Base-by-base conservation (phyloP, 2,329 filamentous ascomycete species). In the Colletotrichum nymphaeae region DNA sequence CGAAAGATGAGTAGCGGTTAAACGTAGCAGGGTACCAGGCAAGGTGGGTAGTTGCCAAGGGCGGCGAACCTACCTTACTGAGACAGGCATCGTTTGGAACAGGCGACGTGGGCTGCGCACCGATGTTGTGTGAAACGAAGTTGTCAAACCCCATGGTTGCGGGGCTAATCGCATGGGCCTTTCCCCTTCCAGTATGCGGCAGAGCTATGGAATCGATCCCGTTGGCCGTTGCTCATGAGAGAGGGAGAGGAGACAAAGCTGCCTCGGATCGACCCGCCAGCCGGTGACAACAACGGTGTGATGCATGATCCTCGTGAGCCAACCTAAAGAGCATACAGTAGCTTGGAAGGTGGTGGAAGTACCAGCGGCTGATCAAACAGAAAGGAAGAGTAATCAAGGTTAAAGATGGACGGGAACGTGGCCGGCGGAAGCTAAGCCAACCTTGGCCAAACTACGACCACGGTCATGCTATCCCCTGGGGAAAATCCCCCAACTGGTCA, bases 51-150 rank as follows among this genome's bases (percentile, higher is more conserved):
- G 55, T 53, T 49, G 49, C 8, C 46, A 37, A 22, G 63, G 22
- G 9, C 59, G 16, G 26, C 35, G 42, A n/a, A 49, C 19, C 55
- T 24, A 32, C 30, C 30, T 32, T 32, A 24, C 22, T 52, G 49
- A 67, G 56, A 67, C 67, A 63, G 57, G 49, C 56, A 4, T 57
- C 53, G 67, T 71, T 66, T 66, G 71, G 56, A 63, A 72, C 32
- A 32, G 56, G 49, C 46, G 35, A 16, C 35, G 46, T 22, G 37
- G 37, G 35, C 37, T 71, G 56, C 42, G 70, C 70, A 63, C 59
- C 42, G 69, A 55, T 59, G 11, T 32, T 46, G 53, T 46, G 53
- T 72, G 65, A 64, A 69, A 72, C 66, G 37, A 53, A 69, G 32
- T 30, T 28, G 57, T 53, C 16, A 32, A 63, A 53, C 26, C 22